phyloP scores from a whole-genome alignment of 805 yeast species.

The Diddensiella santjacobensis region DNA sequence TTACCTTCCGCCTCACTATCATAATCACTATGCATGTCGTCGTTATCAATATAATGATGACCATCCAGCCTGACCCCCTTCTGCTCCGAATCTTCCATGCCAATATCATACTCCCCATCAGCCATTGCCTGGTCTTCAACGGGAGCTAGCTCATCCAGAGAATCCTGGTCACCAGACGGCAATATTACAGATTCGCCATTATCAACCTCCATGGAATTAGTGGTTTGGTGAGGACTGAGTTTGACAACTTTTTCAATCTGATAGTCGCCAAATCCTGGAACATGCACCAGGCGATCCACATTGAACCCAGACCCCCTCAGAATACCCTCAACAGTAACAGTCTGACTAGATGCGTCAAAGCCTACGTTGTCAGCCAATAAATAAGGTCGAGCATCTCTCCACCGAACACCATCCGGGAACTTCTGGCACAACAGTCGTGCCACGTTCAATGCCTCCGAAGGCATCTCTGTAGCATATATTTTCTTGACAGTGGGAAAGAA shows the following conservation, averaged over 20 bases:
- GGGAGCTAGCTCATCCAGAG: constrained; percentile 28
- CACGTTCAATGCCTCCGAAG: constrained; percentile 68
- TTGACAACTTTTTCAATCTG: constrained; percentile 56
- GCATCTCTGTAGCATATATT: constrained; percentile 63
- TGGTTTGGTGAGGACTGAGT: not conserved
- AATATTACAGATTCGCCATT: constrained; percentile 30
- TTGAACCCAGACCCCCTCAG: constrained; percentile 83
- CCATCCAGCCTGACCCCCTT: constrained; percentile 57
- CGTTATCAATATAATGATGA: constrained; percentile 44
- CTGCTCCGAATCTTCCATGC: constrained; percentile 24
- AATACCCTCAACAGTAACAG: constrained; percentile 68
- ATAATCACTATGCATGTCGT: constrained; percentile 22
- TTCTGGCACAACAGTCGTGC: constrained; percentile 77
- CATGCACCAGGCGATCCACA: constrained; percentile 71
- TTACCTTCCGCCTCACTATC: constrained; percentile 28
- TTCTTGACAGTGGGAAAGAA: constrained; percentile 80
- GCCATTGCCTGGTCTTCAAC: constrained; percentile 26
- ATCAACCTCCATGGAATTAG: constrained; percentile 22
- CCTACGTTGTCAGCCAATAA: constrained; percentile 64
- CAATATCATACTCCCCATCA: constrained; percentile 27
- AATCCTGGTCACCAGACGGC: constrained; percentile 30
- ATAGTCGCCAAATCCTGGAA: constrained; percentile 89
- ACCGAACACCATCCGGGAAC: constrained; percentile 75
- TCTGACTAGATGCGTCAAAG: constrained; percentile 36
- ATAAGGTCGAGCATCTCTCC: constrained; percentile 95